Evolutionary conservation across 257 asterid genomes (phyloP), one percentile per base, ranked within the genome.

Genomic region (Ligustrum vulgare): DNA sequence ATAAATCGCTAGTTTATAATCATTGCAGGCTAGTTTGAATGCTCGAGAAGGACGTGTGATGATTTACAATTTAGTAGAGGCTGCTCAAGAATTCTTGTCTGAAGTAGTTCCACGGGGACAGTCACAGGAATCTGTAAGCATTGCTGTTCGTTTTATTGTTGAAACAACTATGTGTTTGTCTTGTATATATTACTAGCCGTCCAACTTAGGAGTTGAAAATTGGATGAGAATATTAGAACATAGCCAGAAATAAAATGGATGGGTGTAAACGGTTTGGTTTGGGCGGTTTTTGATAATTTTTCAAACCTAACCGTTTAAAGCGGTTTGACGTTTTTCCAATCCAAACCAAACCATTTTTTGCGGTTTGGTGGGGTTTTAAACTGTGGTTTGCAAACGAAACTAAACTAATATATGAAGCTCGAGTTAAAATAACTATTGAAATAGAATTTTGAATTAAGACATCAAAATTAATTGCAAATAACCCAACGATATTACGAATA

Each of bases 11-110:
- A 58, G 60, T 73, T 73, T 71, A 64, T 65, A 78, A 77, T 68
- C 68, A 36, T 77, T 81, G 56, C 88, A 94, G 98, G 99, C 99
- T 77, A 88, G 86, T 85, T 87, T 91, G 77, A 91, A 92, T 83
- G 89, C 99, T 71, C 91, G 98, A 82, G 99, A 92, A 91, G 98
- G 99, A 56, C 98, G 99, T 9, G 99, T 92, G 74, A 94, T 94
- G 99, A 88, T 94, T 79, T 92, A 91, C 91, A 92, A 83, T 87
- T 86, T 94, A 85, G 99, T 94, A 77, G 99, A 94, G 87, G 97
- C 96, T 86, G 99, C 99, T 67, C 99, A 94, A 82, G 99, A 94
- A 82, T 94, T 89, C 85, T 84, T 94, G 84, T 94, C 99, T 71
- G 99, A 92, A 89, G 82, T 94, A 77, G 78, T 87, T 84, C 96